These are phyloP conservation scores for Fusarium palustre DNA, from an alignment of 2,329 filamentous ascomycete species.

Conservation along the genomic window DNA sequence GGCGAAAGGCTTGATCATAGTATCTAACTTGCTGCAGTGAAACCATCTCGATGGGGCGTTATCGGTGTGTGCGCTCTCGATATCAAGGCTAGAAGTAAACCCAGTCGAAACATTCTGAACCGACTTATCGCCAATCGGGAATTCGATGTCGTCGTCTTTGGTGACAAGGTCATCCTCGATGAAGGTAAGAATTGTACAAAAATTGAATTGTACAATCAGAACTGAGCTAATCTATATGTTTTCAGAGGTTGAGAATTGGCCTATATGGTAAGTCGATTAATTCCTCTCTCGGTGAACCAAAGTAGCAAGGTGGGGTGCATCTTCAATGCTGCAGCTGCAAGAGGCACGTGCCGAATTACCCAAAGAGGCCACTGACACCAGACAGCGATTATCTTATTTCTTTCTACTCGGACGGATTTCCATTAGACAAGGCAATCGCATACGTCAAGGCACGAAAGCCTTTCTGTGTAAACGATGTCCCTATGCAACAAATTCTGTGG, in stretches of 20 bases:
- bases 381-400: constrained; percentile 89
- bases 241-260: constrained; percentile 91
- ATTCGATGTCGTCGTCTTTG: constrained; percentile 97
- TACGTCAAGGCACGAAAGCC: constrained; percentile 94
- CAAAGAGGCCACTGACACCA: constrained; percentile 38
- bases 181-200: constrained; percentile 68
- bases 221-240: constrained; percentile 21
- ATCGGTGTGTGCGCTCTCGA: constrained; percentile 97
- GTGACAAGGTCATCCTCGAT: constrained; percentile 97
- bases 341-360: constrained; percentile 45
- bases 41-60: constrained; percentile 70
- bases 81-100: constrained; percentile 95
- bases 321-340: constrained; percentile 26
- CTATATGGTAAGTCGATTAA: constrained; percentile 73
- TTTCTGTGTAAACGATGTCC: constrained; percentile 96
- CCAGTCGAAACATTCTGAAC: constrained; percentile 95
- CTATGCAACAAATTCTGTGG: constrained; percentile 98
- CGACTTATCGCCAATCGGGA: constrained; percentile 89
- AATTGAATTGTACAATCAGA: constrained; percentile 13
- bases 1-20: neutral
- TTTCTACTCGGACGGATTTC: constrained; percentile 98
- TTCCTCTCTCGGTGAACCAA: constrained; percentile 51
- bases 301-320: constrained; percentile 49
- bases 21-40: constrained; percentile 55
- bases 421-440: constrained; percentile 94